Conservation (phyloP, 805 yeast genomes). For the Hanseniaspora singularis region DNA sequence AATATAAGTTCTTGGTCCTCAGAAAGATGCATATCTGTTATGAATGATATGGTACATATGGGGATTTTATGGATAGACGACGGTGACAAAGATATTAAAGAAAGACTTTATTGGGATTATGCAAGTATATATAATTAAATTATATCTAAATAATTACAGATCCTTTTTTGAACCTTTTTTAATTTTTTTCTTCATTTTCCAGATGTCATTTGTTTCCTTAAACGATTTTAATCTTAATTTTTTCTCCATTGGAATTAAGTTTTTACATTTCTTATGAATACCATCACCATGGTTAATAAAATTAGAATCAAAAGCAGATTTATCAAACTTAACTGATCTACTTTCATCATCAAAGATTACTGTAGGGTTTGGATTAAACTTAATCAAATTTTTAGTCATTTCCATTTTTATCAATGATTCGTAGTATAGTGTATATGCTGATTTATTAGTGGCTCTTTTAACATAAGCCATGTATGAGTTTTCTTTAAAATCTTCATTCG, state of each 20-base stretch:
- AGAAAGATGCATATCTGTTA: slow-evolving; percentile 46
- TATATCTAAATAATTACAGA: too few relatives aligned
- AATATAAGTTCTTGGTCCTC: slow-evolving; percentile 44
- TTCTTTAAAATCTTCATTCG: slow-evolving; percentile 15
- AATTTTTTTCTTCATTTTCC: slow-evolving; percentile 34
- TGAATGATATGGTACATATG: slow-evolving; percentile 67
- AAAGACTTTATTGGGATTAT: slow-evolving; percentile 48
- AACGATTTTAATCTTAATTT: slow-evolving; percentile 52
- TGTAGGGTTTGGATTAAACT: neutral
- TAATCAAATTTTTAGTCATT: slow-evolving; percentile 10
- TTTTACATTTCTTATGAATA: slow-evolving; percentile 43
- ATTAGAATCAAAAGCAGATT: slow-evolving; percentile 23
- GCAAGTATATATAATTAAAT: slow-evolving; percentile 4
- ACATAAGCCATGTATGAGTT: slow-evolving; percentile 18
- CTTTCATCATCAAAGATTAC: slow-evolving; percentile 1
- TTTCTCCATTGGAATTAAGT: slow-evolving; percentile 45
- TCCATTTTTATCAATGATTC: slow-evolving; percentile 8
- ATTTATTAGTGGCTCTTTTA: slow-evolving; percentile 2
- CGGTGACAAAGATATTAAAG: slow-evolving; percentile 19
- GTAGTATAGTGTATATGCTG: slow-evolving; percentile 7
- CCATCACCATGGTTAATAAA: slow-evolving; percentile 67
- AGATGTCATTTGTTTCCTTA: slow-evolving; percentile 58
- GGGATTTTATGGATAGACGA: slow-evolving; percentile 83
- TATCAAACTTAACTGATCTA: slow-evolving; percentile 17
- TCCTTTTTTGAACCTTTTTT: neutral